Evolutionary conservation across 2,329 filamentous ascomycete species (phyloP).

Genomic region (Hyphodiscus sp.): DNA sequence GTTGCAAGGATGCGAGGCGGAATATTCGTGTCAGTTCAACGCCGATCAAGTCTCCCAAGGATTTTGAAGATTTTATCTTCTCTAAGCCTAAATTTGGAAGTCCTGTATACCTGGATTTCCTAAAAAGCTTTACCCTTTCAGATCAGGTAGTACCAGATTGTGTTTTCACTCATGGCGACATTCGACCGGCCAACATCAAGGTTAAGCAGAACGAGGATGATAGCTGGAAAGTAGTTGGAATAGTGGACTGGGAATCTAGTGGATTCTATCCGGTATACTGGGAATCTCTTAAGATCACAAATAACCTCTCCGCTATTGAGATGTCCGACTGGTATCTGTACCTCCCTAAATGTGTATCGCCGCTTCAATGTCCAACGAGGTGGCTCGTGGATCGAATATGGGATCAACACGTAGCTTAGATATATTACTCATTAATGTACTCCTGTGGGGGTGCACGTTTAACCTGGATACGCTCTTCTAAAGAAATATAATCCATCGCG

Average conservation of each 20-base stretch:
- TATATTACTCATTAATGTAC: too few species aligned
- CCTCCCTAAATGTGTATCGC: background rate
- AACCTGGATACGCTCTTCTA: too few species aligned
- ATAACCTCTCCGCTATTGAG: too few species aligned
- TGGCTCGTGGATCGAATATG: constrained; percentile 2
- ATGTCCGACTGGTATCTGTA: too few species aligned
- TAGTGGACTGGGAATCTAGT: constrained; percentile 3
- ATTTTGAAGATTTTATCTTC: too few species aligned
- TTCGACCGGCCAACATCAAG: constrained; percentile 4
- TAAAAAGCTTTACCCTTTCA: background rate
- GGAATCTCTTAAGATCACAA: background rate
- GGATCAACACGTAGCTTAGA: constrained; percentile 1
- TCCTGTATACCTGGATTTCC: constrained; percentile 1
- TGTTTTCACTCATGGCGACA: constrained; percentile 5
- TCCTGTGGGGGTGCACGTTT: too few species aligned
- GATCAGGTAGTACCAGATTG: background rate
- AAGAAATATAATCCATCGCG: too few species aligned
- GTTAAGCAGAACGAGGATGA: background rate
- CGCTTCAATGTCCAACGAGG: background rate
- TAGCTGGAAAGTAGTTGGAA: constrained; percentile 1
- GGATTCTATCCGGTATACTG: constrained; percentile 2
- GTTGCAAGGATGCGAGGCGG: background rate
- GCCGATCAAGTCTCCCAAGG: background rate
- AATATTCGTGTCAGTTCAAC: background rate
- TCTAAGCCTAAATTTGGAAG: too few species aligned